Evolutionary conservation across 23 red algal species (phyloP).

Genomic region (Gracilariopsis chorda): DNA sequence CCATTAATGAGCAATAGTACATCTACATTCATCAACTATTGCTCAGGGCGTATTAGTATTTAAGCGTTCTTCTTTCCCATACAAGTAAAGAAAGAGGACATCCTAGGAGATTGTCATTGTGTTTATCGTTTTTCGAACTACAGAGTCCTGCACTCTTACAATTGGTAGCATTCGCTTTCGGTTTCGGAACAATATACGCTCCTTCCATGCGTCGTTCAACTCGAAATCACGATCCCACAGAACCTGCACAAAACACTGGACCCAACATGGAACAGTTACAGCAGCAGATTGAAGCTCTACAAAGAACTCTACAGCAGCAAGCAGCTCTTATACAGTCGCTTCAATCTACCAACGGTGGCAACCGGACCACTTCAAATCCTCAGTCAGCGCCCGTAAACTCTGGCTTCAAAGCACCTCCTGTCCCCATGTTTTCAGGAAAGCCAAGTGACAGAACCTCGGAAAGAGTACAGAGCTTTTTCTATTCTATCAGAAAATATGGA

Average conservation of each 20-base stretch:
- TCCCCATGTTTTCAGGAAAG: conserved; percentile 9
- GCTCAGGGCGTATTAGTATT: no score
- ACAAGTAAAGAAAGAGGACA: no score
- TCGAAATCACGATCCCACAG: neutral
- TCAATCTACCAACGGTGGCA: neutral
- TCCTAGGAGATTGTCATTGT: no score
- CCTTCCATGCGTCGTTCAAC: conserved; percentile 1
- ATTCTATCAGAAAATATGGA: neutral
- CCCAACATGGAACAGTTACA: neutral
- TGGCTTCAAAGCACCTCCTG: conserved; percentile 16
- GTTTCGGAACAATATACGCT: neutral
- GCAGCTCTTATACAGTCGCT: neutral
- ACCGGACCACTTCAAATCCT: neutral
- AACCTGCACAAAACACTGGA: neutral
- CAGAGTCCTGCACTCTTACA: no score
- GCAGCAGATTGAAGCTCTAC: neutral
- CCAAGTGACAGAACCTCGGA: neutral
- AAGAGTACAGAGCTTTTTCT: conserved; percentile 6
- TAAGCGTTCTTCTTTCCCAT: no score
- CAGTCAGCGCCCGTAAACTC: no score
- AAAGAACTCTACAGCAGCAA: neutral
- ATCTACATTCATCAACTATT: no score
- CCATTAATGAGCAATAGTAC: no score
- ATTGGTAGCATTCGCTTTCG: neutral
- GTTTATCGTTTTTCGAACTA: no score